phyloP scores from a whole-genome alignment of 495 filamentous ascomycete species.

The Alectoria sarmentosa region DNA sequence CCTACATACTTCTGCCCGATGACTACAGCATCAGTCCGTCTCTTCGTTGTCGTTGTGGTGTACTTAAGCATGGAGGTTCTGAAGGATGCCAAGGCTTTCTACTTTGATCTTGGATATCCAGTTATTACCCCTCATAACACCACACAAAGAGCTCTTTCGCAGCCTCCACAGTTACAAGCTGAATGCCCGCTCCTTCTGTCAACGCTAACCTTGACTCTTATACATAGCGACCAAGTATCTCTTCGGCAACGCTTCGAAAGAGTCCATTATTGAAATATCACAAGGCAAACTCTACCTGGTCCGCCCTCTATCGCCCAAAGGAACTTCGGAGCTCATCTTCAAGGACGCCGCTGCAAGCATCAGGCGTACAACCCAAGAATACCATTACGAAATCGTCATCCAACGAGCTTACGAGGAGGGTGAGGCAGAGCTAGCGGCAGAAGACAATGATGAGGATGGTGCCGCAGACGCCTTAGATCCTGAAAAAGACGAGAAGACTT shows the following conservation, averaged over 20 bases:
- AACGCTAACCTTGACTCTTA: conserved; percentile 25
- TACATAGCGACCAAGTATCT: conserved; percentile 76
- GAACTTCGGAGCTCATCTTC: conserved; percentile 97
- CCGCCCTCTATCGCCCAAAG: conserved; percentile 88
- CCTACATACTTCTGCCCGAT: conserved; percentile 19
- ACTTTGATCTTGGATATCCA: too few relatives aligned
- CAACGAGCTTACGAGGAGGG: conserved; percentile 97
- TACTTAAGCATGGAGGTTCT: too few relatives aligned
- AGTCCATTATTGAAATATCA: conserved; percentile 86
- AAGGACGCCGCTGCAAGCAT: conserved; percentile 92
- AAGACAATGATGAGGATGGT: conserved; percentile 72
- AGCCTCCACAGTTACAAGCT: not conserved
- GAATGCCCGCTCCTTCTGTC: conserved; percentile 22
- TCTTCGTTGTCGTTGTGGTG: too few relatives aligned
- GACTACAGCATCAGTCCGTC: not conserved
- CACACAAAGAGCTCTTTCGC: conserved; percentile 15
- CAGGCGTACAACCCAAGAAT: conserved; percentile 85
- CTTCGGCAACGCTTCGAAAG: conserved; percentile 88
- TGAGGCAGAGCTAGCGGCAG: conserved; percentile 82
- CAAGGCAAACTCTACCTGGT: conserved; percentile 97
- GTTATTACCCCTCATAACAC: conserved; percentile 24
- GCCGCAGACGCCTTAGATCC: conserved; percentile 53
- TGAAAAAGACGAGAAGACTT: conserved; percentile 94
- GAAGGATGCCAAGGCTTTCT: too few relatives aligned
- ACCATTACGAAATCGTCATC: conserved; percentile 93